These are phyloP conservation scores for Achlya hypogyna DNA, from an alignment of 352 stramenopile species.

Conservation along the genomic window DNA sequence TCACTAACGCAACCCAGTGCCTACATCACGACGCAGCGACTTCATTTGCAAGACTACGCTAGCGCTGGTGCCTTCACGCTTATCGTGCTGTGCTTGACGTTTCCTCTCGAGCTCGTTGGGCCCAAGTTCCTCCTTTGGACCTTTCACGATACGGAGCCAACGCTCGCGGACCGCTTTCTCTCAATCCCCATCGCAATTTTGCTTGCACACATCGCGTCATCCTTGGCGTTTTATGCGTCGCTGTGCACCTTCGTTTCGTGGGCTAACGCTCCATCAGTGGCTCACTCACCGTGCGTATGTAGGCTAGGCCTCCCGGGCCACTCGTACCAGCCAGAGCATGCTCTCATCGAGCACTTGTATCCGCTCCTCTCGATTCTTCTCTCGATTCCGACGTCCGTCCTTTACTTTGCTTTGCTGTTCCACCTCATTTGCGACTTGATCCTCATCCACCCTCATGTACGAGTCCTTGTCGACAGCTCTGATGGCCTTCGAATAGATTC, in stretches of 20 bases:
- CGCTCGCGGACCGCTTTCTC: constrained; percentile 48
- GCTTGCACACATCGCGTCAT: constrained; percentile 60
- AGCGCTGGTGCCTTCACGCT: constrained; percentile 60
- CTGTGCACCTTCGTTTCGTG: constrained; percentile 25
- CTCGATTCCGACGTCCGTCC: not conserved
- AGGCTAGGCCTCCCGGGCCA: not conserved
- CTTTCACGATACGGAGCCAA: constrained; percentile 71
- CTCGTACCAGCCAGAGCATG: not conserved
- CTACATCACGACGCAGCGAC: constrained; percentile 54
- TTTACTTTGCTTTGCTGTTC: constrained; percentile 1
- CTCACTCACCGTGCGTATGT: not conserved
- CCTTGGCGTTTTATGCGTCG: constrained; percentile 23
- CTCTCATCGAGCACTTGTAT: not conserved
- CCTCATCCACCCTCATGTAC: not conserved
- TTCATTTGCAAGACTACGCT: constrained; percentile 63
- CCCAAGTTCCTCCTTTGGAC: constrained; percentile 82
- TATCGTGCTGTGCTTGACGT: constrained; percentile 41
- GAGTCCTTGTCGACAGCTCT: not conserved
- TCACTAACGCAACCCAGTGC: constrained; percentile 28
- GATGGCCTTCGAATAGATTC: not conserved
- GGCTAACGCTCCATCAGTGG: constrained; percentile 41
- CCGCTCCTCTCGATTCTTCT: not conserved
- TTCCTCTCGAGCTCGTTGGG: constrained; percentile 69
- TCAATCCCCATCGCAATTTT: constrained; percentile 55
- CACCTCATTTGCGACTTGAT: not conserved